These are phyloP conservation scores for Linanthus parryae DNA, from an alignment of 148 eudicot genomes.

Conservation along the genomic window DNA sequence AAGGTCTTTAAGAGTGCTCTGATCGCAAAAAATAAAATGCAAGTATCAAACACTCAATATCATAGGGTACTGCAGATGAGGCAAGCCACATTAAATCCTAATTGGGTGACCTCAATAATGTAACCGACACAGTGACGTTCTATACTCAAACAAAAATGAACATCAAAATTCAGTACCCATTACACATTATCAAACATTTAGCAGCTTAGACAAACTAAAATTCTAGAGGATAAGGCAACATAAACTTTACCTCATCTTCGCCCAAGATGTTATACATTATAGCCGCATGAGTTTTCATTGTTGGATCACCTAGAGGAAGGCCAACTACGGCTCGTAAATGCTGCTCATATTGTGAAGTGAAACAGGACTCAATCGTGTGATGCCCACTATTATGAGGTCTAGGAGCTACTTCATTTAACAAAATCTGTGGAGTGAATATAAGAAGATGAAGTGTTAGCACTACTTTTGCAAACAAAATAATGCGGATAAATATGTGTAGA, in stretches of 20 bases:
- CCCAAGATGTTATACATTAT: conserved; percentile 95
- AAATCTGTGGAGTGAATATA: conserved; percentile 39
- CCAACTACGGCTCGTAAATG: conserved; percentile 92
- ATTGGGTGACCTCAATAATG: too few relatives aligned
- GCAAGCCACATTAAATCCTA: too few relatives aligned
- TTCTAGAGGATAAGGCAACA: too few relatives aligned
- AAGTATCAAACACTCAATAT: too few relatives aligned
- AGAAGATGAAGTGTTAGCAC: neutral
- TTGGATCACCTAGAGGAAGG: conserved; percentile 93
- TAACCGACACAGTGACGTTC: too few relatives aligned
- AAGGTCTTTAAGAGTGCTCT: too few relatives aligned
- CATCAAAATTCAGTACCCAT: too few relatives aligned
- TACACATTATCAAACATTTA: too few relatives aligned
- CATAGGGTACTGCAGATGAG: too few relatives aligned
- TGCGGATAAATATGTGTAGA: neutral
- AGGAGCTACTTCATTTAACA: conserved; percentile 93
- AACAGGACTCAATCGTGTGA: conserved; percentile 94
- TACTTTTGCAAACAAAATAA: neutral
- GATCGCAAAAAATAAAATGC: too few relatives aligned
- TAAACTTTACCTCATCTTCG: conserved; percentile 81
- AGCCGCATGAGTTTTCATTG: conserved; percentile 91
- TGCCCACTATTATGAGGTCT: conserved; percentile 98
- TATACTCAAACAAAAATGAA: too few relatives aligned
- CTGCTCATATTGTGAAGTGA: conserved; percentile 90
- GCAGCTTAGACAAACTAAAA: too few relatives aligned